Conservation (phyloP, 2,329 filamentous ascomycete species). For the Hypoxylon sp. region DNA sequence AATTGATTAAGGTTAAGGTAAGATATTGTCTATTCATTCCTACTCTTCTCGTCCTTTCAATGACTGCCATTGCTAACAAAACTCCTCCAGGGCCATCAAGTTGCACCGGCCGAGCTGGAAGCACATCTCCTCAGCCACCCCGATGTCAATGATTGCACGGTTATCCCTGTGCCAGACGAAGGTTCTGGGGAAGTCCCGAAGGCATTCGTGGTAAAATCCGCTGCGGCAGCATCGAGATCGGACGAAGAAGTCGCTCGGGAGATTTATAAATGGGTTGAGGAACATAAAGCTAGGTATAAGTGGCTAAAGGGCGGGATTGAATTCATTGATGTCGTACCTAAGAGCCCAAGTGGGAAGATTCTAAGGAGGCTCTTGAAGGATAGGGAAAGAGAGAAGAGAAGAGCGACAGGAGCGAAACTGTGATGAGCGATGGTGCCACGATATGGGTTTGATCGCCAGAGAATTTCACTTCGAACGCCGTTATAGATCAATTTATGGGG, state of each 20-base stretch:
- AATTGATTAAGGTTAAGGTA: conserved; percentile 68
- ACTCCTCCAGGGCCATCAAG: conserved; percentile 75
- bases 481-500: not conserved
- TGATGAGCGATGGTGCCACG: conserved; percentile 55
- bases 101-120: conserved; percentile 87
- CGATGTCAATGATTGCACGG: conserved; percentile 82
- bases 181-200: conserved; percentile 76
- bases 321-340: conserved; percentile 72
- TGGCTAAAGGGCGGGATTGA: conserved; percentile 68
- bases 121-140: conserved; percentile 83
- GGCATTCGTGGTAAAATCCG: conserved; percentile 75
- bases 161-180: conserved; percentile 79
- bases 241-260: conserved; percentile 61
- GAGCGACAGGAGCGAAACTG: conserved; percentile 72
- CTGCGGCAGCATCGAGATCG: conserved; percentile 51
- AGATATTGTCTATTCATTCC: conserved; percentile 15
- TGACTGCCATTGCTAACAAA: not conserved
- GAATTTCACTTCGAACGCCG: conserved; percentile 4
- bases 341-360: conserved; percentile 77
- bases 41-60: not conserved
- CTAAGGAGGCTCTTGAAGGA: conserved; percentile 74
- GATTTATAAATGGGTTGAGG: conserved; percentile 68
- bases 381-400: conserved; percentile 74
- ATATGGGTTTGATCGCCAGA: not conserved
- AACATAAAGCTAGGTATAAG: conserved; percentile 72